Base-by-base conservation (phyloP, 2,329 filamentous ascomycete species). In the Moelleriella libera region DNA sequence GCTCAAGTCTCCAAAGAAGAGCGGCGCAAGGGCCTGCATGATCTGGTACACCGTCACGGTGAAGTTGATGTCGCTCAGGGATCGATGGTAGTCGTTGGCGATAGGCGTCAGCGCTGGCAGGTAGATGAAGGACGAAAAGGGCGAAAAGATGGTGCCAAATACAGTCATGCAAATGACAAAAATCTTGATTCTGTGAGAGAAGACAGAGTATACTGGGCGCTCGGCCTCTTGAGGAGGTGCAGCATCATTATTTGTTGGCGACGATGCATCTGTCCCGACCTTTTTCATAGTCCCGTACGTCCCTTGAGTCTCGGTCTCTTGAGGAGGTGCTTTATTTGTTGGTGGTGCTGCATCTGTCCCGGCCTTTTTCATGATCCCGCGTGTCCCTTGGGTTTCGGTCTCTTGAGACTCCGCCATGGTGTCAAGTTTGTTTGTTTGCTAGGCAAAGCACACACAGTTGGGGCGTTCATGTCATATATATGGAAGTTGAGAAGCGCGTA, bases 1-100 rank as follows among this genome's bases (percentile, higher is more conserved):
- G 12, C 69, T 68, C 14, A 77, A 61, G 47, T 69, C 67, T n/a
- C 70, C 72, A 29, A 74, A 63, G 50, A 76, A 63, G 21, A 66
- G 61, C 0, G 74, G 74, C 1, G 72, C 67, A 4, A 78, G 53
- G 29, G 68, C 74, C 63, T 76, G 74, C 49, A 77, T 68, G 46
- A 77, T 68, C 60, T 67, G 62, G 52, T 68, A 70, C 5, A 64
- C 57, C 7, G 68, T 70, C 41, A 71, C 56, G 7, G 62, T 63
- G 37, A 70, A 54, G 52, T 70, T 69, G 54, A 70, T 64, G 28
- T 58, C 42, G 10, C 47, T 47, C 21, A 57, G 11, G 2, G 60
- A 57, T 30, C 67, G 63, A 45, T 61, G 47, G 41, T 70, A 60
- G n/a, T 63, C 60, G 1, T 59, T 52, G 10, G 67, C 64, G 5